Evolutionary conservation across 2,329 filamentous ascomycete genomes (phyloP).

Genomic region (Neonectria ditissima): DNA sequence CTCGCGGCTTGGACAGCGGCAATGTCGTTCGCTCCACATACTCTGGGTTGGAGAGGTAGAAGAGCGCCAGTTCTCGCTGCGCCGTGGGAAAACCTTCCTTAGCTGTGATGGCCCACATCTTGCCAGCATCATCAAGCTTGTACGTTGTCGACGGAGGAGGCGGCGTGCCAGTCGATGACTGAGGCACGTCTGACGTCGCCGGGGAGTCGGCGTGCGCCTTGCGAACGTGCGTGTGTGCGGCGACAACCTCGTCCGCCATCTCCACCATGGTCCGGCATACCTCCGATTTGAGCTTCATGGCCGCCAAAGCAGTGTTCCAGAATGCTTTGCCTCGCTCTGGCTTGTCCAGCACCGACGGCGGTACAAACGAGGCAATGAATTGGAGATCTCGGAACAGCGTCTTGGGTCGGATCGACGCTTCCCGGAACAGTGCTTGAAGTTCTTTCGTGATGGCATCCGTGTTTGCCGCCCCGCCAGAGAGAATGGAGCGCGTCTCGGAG

Average conservation of each 20-base stretch:
- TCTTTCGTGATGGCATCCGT: conserved; percentile 75
- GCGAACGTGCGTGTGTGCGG: conserved; percentile 74
- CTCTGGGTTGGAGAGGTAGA: conserved; percentile 93
- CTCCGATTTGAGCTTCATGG: conserved; percentile 88
- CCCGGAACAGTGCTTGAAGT: conserved; percentile 74
- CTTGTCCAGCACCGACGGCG: conserved; percentile 69
- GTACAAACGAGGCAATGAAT: conserved; percentile 76
- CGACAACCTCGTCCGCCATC: conserved; percentile 66
- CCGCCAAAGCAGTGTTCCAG: conserved; percentile 88
- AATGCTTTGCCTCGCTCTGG: conserved; percentile 82
- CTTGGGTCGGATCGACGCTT: conserved; percentile 77
- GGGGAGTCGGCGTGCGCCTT: conserved; percentile 54
- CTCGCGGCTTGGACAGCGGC: conserved; percentile 84
- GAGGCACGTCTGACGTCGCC: conserved; percentile 45
- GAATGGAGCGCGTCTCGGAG: conserved; percentile 61
- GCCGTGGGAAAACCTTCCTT: conserved; percentile 87
- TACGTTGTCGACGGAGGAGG: conserved; percentile 69
- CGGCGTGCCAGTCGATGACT: conserved; percentile 56
- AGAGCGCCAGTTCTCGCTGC: conserved; percentile 91
- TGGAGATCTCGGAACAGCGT: conserved; percentile 86
- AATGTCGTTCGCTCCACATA: conserved; percentile 83
- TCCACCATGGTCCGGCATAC: conserved; percentile 83
- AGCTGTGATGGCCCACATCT: conserved; percentile 92
- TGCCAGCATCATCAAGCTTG: conserved; percentile 82
- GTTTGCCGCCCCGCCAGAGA: conserved; percentile 63